phyloP scores from a whole-genome alignment of 2,329 filamentous ascomycete genomes.

The Lecanoromycetidae sp. region DNA sequence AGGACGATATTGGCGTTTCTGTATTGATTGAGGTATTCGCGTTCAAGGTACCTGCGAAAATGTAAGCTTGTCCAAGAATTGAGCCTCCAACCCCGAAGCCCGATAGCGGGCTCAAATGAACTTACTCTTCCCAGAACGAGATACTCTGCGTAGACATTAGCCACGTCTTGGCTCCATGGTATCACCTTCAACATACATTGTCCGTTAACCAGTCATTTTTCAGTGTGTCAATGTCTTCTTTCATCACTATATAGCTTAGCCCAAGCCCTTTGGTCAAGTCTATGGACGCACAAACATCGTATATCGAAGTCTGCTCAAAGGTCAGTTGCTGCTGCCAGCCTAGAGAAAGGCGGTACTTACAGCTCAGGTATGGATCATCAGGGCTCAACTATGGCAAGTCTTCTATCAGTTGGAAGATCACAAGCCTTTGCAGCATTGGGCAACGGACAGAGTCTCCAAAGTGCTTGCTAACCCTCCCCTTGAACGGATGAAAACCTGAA shows the following conservation, averaged over 20 bases:
- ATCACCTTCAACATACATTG: slow-evolving; percentile 50
- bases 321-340: slow-evolving; percentile 7
- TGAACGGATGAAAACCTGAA: slow-evolving; percentile 41
- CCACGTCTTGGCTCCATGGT: slow-evolving; percentile 1
- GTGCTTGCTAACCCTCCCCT: slow-evolving; percentile 38
- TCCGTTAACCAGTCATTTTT: slow-evolving; percentile 94
- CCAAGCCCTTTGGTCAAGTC: neutral
- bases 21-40: slow-evolving; percentile 68
- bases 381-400: slow-evolving; percentile 36
- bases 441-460: slow-evolving; percentile 39
- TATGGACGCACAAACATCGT: slow-evolving; percentile 41
- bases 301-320: slow-evolving; percentile 48
- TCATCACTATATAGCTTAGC: slow-evolving; percentile 43
- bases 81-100: too few relatives aligned
- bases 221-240: slow-evolving; percentile 77
- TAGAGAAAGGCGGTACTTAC: slow-evolving; percentile 37
- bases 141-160: slow-evolving; percentile 55
- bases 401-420: slow-evolving; percentile 20
- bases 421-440: neutral
- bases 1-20: slow-evolving; percentile 79
- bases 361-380: slow-evolving; percentile 58
- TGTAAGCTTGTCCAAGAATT: slow-evolving; percentile 1
- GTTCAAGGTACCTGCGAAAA: slow-evolving; percentile 59
- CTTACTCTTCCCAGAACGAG: slow-evolving; percentile 92
- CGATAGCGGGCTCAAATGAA: slow-evolving; percentile 8